Evolutionary conservation across 2,329 filamentous ascomycete species (phyloP).

Genomic region (Paradendryphiella salina): DNA sequence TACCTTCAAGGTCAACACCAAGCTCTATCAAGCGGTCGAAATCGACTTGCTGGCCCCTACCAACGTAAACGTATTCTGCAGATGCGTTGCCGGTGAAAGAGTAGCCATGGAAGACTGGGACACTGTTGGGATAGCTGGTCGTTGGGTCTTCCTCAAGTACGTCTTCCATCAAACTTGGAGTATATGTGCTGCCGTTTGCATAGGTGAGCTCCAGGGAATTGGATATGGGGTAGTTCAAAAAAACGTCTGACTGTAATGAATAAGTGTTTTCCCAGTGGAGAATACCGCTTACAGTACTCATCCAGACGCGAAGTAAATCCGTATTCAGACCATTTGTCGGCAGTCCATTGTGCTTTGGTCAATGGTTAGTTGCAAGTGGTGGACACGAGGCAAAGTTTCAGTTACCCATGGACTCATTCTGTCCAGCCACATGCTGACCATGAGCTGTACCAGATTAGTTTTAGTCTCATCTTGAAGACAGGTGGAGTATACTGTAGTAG

Average conservation of each 20-base stretch:
- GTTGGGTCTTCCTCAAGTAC: conserved; percentile 42
- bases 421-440: conserved; percentile 40
- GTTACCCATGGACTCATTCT: conserved; percentile 39
- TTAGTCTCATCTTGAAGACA: not conserved
- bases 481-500: conserved; percentile 41
- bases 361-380: not conserved
- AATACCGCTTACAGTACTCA: conserved; percentile 37
- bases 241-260: conserved; percentile 32
- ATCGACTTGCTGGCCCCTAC: conserved; percentile 50
- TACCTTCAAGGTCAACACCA: conserved; percentile 52
- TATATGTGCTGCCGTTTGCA: conserved; percentile 41
- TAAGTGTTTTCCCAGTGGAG: not conserved
- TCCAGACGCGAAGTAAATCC: conserved; percentile 45
- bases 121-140: conserved; percentile 46
- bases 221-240: conserved; percentile 46
- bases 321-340: conserved; percentile 42
- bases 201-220: conserved; percentile 42
- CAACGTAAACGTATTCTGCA: conserved; percentile 55
- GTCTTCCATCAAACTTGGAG: conserved; percentile 38
- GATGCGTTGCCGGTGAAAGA: conserved; percentile 52
- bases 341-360: conserved; percentile 45
- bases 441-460: conserved; percentile 32
- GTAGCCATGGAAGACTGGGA: conserved; percentile 55
- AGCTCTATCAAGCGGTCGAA: conserved; percentile 50
- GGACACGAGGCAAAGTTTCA: not conserved